These are phyloP conservation scores for Macrotyloma uniflorum DNA, from an alignment of 306 rosid species.

Conservation along the genomic window DNA sequence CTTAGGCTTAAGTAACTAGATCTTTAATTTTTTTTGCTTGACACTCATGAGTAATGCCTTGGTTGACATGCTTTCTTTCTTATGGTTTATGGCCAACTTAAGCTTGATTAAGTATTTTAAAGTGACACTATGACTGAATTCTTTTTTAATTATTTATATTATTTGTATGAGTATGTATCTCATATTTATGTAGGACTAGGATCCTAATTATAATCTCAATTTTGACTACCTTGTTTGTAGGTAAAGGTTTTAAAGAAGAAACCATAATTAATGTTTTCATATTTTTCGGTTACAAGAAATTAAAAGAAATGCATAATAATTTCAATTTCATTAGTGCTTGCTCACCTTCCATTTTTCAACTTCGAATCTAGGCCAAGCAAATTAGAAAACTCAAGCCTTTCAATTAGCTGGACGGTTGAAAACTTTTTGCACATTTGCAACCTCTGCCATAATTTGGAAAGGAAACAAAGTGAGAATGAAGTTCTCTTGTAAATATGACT, in stretches of 20 bases:
- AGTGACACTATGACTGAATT: no score
- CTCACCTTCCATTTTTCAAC: slow-evolving; percentile 85
- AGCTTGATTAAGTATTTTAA: no score
- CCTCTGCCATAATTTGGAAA: slow-evolving; percentile 56
- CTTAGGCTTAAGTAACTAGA: no score
- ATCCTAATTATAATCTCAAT: no score
- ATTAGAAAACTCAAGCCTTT: slow-evolving; percentile 83
- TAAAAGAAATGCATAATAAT: slow-evolving; percentile 1
- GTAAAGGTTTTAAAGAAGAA: slow-evolving; percentile 14
- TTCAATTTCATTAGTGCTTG: slow-evolving; percentile 31
- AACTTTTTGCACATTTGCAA: slow-evolving; percentile 73
- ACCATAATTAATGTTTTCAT: background rate
- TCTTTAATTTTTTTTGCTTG: no score
- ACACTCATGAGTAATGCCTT: no score
- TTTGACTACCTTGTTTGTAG: no score
- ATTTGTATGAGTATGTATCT: no score
- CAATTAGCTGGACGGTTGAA: slow-evolving; percentile 69
- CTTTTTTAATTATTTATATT: no score
- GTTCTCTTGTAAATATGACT: slow-evolving; percentile 8
- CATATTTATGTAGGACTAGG: no score
- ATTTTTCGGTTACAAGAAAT: background rate
- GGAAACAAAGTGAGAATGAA: slow-evolving; percentile 8
- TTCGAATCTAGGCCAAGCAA: slow-evolving; percentile 79
- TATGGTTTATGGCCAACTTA: no score
- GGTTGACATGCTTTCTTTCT: no score